Evolutionary conservation across 257 asterid species (phyloP).

Genomic region (Fraxinus cuspidata): DNA sequence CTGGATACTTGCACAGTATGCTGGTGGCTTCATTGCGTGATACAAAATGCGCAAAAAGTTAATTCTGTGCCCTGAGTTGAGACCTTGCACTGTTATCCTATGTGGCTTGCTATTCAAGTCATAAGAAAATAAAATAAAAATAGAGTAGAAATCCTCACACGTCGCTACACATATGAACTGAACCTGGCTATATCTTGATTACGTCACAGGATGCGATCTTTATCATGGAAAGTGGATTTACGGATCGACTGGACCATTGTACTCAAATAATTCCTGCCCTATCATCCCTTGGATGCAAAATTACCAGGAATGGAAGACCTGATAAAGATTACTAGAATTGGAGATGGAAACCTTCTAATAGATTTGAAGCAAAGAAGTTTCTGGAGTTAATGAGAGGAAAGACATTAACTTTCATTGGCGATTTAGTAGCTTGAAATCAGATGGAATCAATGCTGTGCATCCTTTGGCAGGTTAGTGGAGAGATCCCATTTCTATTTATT

Average conservation of each 20-base stretch:
- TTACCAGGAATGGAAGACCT: constrained; percentile 96
- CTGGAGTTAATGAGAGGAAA: constrained; percentile 90
- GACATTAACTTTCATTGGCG: constrained; percentile 89
- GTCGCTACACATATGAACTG: neutral
- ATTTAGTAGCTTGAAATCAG: no score
- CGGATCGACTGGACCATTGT: constrained; percentile 70
- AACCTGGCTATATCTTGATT: neutral
- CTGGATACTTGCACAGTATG: neutral
- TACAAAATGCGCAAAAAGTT: neutral
- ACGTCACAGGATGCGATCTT: constrained; percentile 76
- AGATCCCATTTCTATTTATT: constrained; percentile 4
- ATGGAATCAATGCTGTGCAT: constrained; percentile 89
- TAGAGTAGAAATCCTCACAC: neutral
- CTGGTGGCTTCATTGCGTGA: neutral
- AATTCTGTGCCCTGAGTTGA: neutral
- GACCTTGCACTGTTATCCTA: neutral
- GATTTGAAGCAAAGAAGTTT: constrained; percentile 69
- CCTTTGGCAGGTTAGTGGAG: no score
- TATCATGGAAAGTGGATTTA: constrained; percentile 79
- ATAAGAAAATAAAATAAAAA: no score
- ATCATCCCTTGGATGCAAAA: constrained; percentile 84
- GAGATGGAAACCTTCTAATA: constrained; percentile 89
- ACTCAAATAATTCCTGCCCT: constrained; percentile 84
- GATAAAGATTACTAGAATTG: constrained; percentile 87
- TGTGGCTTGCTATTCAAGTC: neutral